Base-by-base conservation (phyloP, 306 rosid genomes). In the Inga oerstediana region DNA sequence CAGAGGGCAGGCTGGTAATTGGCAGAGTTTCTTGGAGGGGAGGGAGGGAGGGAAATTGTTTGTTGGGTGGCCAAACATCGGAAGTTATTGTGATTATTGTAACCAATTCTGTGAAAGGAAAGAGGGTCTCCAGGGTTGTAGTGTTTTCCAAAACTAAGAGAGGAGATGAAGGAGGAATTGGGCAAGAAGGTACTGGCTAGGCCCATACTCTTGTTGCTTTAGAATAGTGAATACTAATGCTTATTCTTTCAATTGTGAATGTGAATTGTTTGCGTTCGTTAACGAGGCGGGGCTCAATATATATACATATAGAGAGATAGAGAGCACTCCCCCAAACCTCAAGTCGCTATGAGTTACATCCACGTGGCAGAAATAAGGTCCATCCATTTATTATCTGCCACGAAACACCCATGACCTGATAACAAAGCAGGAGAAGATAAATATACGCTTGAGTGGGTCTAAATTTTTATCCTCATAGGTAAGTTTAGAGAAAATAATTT, bases 1-100 rank as follows among this genome's bases (percentile, higher is more conserved):
- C 92, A 91, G 59, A 75, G 7, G 59, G 51, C 84, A 0, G 91
- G 90, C 30, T 82, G 83, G 88, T 91, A 91, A 86, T 86, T 86
- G 35, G 87, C 85, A 4, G 90, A 86, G 49, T 76, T 81, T 78
- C 89, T 85, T 35, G 61, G 44, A 35, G 75, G 27, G 12, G 37
- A 44, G 12, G 54, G 75, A 7, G 27, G 54, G 64, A 56, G 64
- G 27, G 85, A 59, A 68, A 68, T 51, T 1, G 16, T 6, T 2
- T 12, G 68, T 30, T 76, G 8, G 82, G 7, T 59, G 16, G 86
- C 80, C 0, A 41, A 48, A 68, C 88, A 83, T 74, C 24, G 82
- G 54, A 85, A 2, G 5, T 41, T 68, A 17, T 20, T 37, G 20
- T 66, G 66, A 10, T n/a, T 58, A 24, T 32, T 32, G 34, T 54